These are phyloP conservation scores for Yarrowia osloensis DNA, from an alignment of 805 yeast genomes.

Conservation along the genomic window DNA sequence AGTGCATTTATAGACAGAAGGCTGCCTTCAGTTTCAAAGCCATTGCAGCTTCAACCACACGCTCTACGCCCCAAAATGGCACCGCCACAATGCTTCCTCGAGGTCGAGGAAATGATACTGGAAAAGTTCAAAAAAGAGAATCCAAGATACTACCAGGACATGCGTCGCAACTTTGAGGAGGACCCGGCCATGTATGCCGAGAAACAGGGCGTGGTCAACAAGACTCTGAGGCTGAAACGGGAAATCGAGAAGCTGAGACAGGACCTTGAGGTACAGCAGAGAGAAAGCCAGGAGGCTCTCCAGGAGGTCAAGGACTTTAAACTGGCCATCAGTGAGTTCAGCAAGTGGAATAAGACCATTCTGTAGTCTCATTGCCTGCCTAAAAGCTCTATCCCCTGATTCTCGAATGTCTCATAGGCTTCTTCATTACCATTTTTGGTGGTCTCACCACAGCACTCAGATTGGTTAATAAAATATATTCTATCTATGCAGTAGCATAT, in stretches of 20 bases:
- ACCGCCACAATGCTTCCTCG: background rate
- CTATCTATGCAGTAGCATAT: constrained; percentile 3
- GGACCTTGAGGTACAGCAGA: background rate
- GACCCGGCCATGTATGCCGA: background rate
- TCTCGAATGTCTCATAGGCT: too few relatives aligned
- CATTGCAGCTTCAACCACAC: too few relatives aligned
- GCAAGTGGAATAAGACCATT: background rate
- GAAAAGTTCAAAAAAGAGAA: background rate
- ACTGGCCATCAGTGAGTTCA: background rate
- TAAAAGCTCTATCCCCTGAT: too few relatives aligned
- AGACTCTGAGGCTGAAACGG: background rate
- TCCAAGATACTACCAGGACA: background rate
- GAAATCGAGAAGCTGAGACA: background rate
- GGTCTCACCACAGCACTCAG: too few relatives aligned
- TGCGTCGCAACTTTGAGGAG: background rate
- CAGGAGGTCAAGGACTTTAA: background rate
- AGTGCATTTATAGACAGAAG: too few relatives aligned
- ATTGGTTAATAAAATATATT: background rate
- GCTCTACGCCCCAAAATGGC: too few relatives aligned
- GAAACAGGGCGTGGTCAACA: background rate
- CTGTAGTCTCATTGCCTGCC: too few relatives aligned
- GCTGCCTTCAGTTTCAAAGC: too few relatives aligned
- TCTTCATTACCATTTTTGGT: too few relatives aligned
- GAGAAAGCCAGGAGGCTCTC: too few relatives aligned
- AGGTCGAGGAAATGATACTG: background rate